Base-by-base conservation (phyloP, 768 basidiomycete species). In the Lanmaoa pseudosensibilis region DNA sequence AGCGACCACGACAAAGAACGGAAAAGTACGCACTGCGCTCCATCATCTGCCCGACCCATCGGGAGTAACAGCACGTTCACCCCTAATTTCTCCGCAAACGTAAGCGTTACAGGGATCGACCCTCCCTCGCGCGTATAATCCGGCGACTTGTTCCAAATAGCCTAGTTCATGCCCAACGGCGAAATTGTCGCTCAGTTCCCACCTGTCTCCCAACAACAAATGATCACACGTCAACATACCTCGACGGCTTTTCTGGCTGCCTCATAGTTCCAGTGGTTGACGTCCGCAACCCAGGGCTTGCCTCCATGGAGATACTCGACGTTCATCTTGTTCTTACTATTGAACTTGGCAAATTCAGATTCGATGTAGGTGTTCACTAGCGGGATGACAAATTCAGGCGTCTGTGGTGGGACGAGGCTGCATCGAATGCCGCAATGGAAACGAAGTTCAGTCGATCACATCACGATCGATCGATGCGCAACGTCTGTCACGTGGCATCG, bases 21-120 rank as follows among this genome's bases (percentile, higher is more conserved):
- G 8, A 33, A 34, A 37, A 30, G 1, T 8, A 83, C 89, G 60
- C 67, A 92, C 88, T 94, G 92, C 40, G 93, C 91, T 62, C 95
- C 96, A 61, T 98, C 96, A 66, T 98, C 94, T 2, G 92, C 91
- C 49, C 95, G 80, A 2, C 94, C 94, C 87, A 96, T 95, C 1
- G 94, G 96, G 30, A 98, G 78, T 19, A 98, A 76, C 54, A 95
- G 70, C 10, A 97, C 92, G 66, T 94, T 97, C 54, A 94, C 87
- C 13, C 84, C 84, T 45, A 97, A 76, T 43, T 83, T 83, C 68
- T 97, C 92, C 10, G 94, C 92, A 69, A 98, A 96, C 2, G 93
- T 95, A 54, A 98, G 79, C 5, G 94, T 95, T 32, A 96, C 91
- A 0, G 94, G 94, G 59, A 95, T 95, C 7, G 92, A 92, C 5